Evolutionary conservation across 116 monocot genomes (phyloP), one percentile per base, ranked within the genome.

Genomic region (Phalaenopsis hybrid): DNA sequence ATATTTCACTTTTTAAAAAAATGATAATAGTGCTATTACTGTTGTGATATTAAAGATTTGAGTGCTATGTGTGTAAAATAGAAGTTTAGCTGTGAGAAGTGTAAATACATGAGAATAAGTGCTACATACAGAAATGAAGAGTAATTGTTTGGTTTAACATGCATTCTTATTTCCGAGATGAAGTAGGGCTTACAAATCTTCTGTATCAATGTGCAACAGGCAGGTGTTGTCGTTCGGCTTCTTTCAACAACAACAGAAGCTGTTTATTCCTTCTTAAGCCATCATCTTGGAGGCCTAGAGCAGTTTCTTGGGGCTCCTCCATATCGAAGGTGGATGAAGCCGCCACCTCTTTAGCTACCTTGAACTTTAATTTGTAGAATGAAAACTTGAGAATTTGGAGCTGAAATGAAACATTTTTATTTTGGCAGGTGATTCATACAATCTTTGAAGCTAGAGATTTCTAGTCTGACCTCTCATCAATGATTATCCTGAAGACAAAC

Each of bases 151-250:
- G 63, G 15, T 23, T 52, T 79, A 46, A 33, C 37, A 6, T 6
- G 21, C 50, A 5, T 48, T 0, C 13, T 11, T 78, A 31, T 23
- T 78, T 44, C 51, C 25, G 20, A 34, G 16, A 16, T 80, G n/a
- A 45, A 79, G 4, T 79, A 21, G 6, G 4, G 17, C 31, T 79
- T 23, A 79, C 43, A 68, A 18, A 65, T 80, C 10, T 18, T 18
- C 21, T 46, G n/a, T 63, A 17, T 51, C 51, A 50, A 33, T 81
- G 37, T 82, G 45, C 33, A 51, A 78, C 80, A 96, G 92, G 96
- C 72, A 31, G 96, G 94, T 9, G 12, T 91, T 58, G 94, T 96
- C 48, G 89, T 90, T 16, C 89, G 96, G 23, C 72, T 96, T 76
- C 79, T 92, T 34, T 92, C 94, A 65, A 80, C 57, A 43, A 91